phyloP scores from a whole-genome alignment of 208 protist genomes.

The Vickermania ingenoplastis region DNA sequence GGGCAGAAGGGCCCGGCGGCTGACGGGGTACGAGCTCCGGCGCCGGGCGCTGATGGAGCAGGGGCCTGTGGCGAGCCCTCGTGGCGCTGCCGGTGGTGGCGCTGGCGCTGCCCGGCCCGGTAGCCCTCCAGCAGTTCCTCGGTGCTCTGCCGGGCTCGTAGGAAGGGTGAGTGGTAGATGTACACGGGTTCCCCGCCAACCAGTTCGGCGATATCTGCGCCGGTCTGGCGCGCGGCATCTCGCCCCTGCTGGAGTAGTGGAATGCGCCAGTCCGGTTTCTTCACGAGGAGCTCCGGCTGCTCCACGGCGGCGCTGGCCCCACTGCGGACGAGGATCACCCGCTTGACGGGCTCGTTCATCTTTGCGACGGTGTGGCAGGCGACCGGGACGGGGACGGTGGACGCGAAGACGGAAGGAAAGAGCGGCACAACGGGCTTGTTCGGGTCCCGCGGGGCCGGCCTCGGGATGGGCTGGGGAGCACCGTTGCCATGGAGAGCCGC shows the following conservation, averaged over 20 bases:
- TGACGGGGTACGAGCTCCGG: too few species aligned
- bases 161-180: conserved; percentile 89
- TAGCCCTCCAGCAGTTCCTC: conserved; percentile 66
- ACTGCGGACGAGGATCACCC: conserved; percentile 83
- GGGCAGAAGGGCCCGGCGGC: neutral
- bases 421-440: too few species aligned
- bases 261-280: conserved; percentile 87
- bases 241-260: conserved; percentile 65
- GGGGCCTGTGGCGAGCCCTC: neutral
- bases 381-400: neutral
- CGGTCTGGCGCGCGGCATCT: conserved; percentile 48
- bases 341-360: conserved; percentile 76
- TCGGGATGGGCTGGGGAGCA: too few species aligned
- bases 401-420: neutral
- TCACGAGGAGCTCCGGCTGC: conserved; percentile 52
- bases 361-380: conserved; percentile 1
- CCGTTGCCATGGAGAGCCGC: too few species aligned
- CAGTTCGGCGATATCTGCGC: conserved; percentile 53
- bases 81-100: neutral
- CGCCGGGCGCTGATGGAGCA: neutral
- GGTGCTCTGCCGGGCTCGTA: conserved; percentile 71
- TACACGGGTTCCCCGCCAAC: conserved; percentile 71
- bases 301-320: conserved; percentile 68
- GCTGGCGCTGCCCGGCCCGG: conserved; percentile 22
- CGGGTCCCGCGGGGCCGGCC: neutral